Conservation (phyloP, 179 eudicot genomes). For the Actinidia arguta region DNA sequence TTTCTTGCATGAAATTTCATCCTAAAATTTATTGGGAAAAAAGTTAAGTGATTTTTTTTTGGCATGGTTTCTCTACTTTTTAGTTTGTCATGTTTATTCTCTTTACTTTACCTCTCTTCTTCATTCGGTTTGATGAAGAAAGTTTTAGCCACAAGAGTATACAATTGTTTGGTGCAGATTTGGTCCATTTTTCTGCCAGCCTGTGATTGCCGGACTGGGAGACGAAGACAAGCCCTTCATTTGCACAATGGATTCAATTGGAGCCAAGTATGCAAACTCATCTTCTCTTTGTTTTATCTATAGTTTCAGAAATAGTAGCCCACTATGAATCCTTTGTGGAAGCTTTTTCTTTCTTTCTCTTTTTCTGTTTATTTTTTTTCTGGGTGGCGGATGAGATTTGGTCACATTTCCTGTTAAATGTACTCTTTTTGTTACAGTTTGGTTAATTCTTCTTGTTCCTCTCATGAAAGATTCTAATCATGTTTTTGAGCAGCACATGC, state of each 20-base stretch:
- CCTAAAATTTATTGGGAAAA: too few species aligned
- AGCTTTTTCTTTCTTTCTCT: too few species aligned
- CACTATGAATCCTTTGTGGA: too few species aligned
- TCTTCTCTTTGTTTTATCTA: neutral
- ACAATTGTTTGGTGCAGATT: slow-evolving; percentile 48
- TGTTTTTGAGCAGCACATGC: too few species aligned
- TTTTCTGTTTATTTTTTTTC: too few species aligned
- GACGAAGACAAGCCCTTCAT: slow-evolving; percentile 94
- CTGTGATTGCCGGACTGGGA: slow-evolving; percentile 93
- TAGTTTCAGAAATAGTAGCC: too few species aligned
- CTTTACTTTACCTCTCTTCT: neutral
- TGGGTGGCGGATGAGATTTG: too few species aligned
- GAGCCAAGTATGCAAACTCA: slow-evolving; percentile 80
- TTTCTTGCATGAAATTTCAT: neutral
- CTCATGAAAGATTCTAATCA: too few species aligned
- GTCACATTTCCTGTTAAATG: too few species aligned
- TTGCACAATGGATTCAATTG: slow-evolving; percentile 98
- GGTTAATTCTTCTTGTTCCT: too few species aligned
- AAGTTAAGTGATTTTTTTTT: neutral
- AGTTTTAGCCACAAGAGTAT: neutral
- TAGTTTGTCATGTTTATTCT: neutral
- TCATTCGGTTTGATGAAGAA: neutral
- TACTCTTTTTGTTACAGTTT: too few species aligned
- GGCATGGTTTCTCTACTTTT: neutral
- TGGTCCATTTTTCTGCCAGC: slow-evolving; percentile 96